Conservation (phyloP, 169 alveolate species). For the Plasmodium cynomolgi region DNA sequence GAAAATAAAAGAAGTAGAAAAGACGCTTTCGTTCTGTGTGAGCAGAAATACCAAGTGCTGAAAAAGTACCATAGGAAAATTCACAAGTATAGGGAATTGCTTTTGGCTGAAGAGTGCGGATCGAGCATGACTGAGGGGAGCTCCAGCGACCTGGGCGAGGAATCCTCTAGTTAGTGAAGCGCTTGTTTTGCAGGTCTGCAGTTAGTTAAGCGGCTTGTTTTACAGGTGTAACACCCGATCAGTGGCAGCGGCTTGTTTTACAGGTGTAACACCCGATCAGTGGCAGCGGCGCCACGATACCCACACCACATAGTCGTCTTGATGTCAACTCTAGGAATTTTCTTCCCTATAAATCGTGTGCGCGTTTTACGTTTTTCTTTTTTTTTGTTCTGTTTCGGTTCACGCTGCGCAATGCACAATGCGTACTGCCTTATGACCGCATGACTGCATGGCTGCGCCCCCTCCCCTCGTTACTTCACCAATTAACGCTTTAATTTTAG, state of each 20-base stretch:
- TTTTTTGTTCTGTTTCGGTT: not conserved
- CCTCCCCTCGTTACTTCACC: not conserved
- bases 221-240: not conserved
- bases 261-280: not conserved
- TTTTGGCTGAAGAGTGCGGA: conserved; percentile 21
- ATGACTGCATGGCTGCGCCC: not conserved
- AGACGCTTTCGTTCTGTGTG: conserved; percentile 69
- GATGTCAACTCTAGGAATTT: not conserved
- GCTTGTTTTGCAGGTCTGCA: not conserved
- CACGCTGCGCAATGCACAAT: not conserved
- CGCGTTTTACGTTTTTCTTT: not conserved
- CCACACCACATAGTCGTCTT: not conserved
- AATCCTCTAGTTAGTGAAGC: not conserved
- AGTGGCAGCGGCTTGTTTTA: not conserved
- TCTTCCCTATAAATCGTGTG: not conserved
- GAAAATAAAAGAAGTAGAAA: conserved; percentile 68
- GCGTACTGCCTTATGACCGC: not conserved
- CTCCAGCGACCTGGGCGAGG: conserved; percentile 14
- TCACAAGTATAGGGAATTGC: conserved; percentile 56
- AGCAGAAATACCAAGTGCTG: conserved; percentile 29
- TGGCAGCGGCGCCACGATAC: not conserved
- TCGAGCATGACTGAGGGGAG: conserved; percentile 19
- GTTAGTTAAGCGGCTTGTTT: not conserved
- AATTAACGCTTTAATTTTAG: not conserved
- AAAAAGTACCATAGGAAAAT: conserved; percentile 60